phyloP scores from a whole-genome alignment of 2,329 filamentous ascomycete genomes.

The Venturia carpophila region DNA sequence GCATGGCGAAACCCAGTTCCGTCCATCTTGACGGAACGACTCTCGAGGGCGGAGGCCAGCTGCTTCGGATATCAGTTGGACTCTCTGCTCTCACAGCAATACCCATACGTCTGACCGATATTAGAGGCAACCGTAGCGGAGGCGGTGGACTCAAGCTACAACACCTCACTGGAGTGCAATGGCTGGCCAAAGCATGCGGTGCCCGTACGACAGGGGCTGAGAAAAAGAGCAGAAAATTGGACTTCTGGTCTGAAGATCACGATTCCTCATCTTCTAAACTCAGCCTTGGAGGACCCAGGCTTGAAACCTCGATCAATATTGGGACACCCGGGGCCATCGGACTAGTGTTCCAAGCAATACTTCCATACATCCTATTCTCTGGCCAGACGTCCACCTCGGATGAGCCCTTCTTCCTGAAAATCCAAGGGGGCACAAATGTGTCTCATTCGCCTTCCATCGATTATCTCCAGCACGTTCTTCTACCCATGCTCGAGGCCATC shows the following conservation, averaged over 20 bases:
- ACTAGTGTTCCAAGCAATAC: slow-evolving; percentile 51
- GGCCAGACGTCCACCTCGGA: slow-evolving; percentile 3
- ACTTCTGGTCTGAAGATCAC: slow-evolving; percentile 30
- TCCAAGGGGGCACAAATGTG: slow-evolving; percentile 53
- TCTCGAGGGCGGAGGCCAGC: slow-evolving; percentile 55
- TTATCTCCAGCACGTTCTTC: slow-evolving; percentile 48
- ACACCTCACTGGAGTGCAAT: slow-evolving; percentile 48
- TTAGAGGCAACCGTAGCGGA: slow-evolving; percentile 46
- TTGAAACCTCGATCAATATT: slow-evolving; percentile 32
- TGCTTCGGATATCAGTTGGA: slow-evolving; percentile 49
- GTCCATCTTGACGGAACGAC: slow-evolving; percentile 44
- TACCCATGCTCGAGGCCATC: slow-evolving; percentile 45
- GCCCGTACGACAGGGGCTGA: slow-evolving; percentile 37
- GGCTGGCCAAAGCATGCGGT: slow-evolving; percentile 43
- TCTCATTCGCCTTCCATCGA: slow-evolving; percentile 48
- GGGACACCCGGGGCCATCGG: slow-evolving; percentile 47
- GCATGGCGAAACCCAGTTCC: background rate
- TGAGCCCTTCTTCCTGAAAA: slow-evolving; percentile 31
- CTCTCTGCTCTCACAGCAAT: slow-evolving; percentile 46
- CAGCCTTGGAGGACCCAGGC: slow-evolving; percentile 16
- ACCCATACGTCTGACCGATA: slow-evolving; percentile 44
- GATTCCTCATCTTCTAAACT: slow-evolving; percentile 23
- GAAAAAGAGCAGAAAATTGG: slow-evolving; percentile 36
- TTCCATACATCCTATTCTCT: slow-evolving; percentile 49
- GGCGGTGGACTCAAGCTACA: slow-evolving; percentile 51